Percentiles rank a stretch among this genome's conserved stretches.
Conservation (phyloP, 139 green algal species). For the Coccomyxa sp. region DNA sequence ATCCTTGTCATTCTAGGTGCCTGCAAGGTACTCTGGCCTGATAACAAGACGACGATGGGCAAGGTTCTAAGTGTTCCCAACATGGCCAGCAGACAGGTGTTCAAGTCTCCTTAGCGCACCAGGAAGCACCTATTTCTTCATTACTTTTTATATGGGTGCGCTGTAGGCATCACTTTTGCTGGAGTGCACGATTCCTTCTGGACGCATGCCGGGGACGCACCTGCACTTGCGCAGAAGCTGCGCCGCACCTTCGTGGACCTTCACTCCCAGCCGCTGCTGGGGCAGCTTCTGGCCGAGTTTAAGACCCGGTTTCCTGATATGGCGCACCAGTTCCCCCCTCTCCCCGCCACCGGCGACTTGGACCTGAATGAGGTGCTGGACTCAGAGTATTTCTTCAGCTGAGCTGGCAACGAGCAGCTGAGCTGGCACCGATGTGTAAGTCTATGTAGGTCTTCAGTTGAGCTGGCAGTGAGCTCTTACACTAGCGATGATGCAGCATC, state of each 20-base stretch:
- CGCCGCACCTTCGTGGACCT: slow-evolving; percentile 85
- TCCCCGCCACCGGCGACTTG: slow-evolving; percentile 65
- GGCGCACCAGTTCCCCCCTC: slow-evolving; percentile 44
- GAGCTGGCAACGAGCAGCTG: neutral
- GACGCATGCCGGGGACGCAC: slow-evolving; percentile 86
- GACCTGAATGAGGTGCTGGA: slow-evolving; percentile 62
- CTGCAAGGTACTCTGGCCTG: too few relatives aligned
- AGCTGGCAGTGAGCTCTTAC: too few relatives aligned
- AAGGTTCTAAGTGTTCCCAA: too few relatives aligned
- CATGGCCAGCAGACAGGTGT: too few relatives aligned
- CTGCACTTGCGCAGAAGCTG: slow-evolving; percentile 74
- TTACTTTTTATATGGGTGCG: too few relatives aligned
- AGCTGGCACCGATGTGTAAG: too few relatives aligned
- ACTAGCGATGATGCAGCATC: too few relatives aligned
- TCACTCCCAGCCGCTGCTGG: slow-evolving; percentile 77
- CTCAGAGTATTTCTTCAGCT: slow-evolving; percentile 89
- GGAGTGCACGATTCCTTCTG: slow-evolving; percentile 98
- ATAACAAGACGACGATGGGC: too few relatives aligned
- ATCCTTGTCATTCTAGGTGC: too few relatives aligned
- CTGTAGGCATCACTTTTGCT: slow-evolving; percentile 70
- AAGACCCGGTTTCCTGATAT: neutral
- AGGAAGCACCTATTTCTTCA: too few relatives aligned
- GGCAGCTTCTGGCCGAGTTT: slow-evolving; percentile 64
- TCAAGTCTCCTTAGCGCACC: too few relatives aligned
- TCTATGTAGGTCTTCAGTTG: too few relatives aligned